Percentiles rank a stretch among this genome's conserved stretches.
Evolutionary conservation across 2,329 filamentous ascomycete genomes (phyloP).

Genomic region (Metarhizium humberi): DNA sequence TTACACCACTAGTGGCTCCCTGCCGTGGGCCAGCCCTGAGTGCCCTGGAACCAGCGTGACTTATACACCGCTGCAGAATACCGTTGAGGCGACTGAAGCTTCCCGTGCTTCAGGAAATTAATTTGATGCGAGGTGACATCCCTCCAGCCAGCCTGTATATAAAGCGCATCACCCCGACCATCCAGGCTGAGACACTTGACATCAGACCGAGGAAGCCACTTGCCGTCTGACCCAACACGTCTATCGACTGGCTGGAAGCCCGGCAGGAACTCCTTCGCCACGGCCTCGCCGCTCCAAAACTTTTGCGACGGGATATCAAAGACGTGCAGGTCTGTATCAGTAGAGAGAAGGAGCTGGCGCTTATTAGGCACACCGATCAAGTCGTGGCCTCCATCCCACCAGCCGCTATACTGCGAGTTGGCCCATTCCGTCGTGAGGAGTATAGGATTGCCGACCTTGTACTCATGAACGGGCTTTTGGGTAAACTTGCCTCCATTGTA

Average conservation of each 20-base stretch:
- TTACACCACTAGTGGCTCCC: background rate
- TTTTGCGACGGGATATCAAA: background rate
- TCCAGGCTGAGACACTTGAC: background rate
- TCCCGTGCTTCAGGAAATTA: background rate
- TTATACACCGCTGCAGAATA: background rate
- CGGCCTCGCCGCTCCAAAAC: background rate
- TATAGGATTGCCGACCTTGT: background rate
- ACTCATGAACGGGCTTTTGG: background rate
- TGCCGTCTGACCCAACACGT: background rate
- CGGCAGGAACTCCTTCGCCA: background rate
- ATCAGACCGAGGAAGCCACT: background rate
- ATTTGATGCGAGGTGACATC: background rate
- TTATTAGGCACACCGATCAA: background rate
- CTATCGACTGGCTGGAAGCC: background rate
- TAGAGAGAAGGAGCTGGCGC: conserved; percentile 1
- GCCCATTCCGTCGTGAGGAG: conserved; percentile 2
- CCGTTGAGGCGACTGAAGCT: background rate
- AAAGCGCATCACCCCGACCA: background rate
- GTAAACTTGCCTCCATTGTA: background rate
- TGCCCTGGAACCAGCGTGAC: conserved; percentile 1
- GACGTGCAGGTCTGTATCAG: conserved; percentile 1
- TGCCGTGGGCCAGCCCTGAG: background rate
- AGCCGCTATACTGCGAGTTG: background rate
- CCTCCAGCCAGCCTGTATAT: conserved; percentile 2
- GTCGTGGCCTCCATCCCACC: conserved; percentile 4